These are phyloP conservation scores for Teunomyces kruisii DNA, from an alignment of 805 yeast genomes.

Conservation along the genomic window DNA sequence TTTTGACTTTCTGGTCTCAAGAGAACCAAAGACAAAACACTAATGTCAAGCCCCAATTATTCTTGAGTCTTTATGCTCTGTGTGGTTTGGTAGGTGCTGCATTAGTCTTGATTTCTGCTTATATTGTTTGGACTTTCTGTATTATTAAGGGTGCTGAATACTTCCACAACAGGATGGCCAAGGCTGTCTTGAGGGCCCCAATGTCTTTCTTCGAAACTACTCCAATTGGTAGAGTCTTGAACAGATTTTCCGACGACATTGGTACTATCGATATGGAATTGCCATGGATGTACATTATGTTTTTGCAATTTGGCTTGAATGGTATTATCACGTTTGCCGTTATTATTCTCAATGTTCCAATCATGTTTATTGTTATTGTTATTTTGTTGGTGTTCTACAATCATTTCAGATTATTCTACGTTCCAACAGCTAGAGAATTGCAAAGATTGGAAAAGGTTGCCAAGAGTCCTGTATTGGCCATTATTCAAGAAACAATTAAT, in stretches of 20 bases:
- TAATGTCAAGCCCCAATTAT: slow-evolving; percentile 45
- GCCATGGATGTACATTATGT: slow-evolving; percentile 53
- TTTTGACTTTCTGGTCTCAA: slow-evolving; percentile 74
- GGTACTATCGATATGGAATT: slow-evolving; percentile 54
- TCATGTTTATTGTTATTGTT: slow-evolving; percentile 47
- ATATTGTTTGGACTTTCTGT: slow-evolving; percentile 51
- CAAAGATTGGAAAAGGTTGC: slow-evolving; percentile 70
- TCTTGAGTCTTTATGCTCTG: slow-evolving; percentile 53
- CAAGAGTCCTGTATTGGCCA: slow-evolving; percentile 76
- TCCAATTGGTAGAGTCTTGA: slow-evolving; percentile 64
- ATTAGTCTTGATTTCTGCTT: slow-evolving; percentile 45
- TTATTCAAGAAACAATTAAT: slow-evolving; percentile 74
- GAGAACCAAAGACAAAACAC: slow-evolving; percentile 37
- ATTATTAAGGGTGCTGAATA: slow-evolving; percentile 55
- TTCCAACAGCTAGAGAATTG: slow-evolving; percentile 71
- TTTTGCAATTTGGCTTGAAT: slow-evolving; percentile 44
- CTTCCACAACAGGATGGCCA: slow-evolving; percentile 58
- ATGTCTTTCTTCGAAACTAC: slow-evolving; percentile 70
- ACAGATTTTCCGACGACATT: slow-evolving; percentile 65
- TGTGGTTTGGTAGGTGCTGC: slow-evolving; percentile 55
- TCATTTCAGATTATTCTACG: slow-evolving; percentile 69
- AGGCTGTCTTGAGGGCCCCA: slow-evolving; percentile 54
- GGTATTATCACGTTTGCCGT: slow-evolving; percentile 51
- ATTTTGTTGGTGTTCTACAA: slow-evolving; percentile 55
- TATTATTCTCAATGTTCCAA: slow-evolving; percentile 55